Conservation (phyloP, 2,329 filamentous ascomycete genomes). For the Canariomyces notabilis region DNA sequence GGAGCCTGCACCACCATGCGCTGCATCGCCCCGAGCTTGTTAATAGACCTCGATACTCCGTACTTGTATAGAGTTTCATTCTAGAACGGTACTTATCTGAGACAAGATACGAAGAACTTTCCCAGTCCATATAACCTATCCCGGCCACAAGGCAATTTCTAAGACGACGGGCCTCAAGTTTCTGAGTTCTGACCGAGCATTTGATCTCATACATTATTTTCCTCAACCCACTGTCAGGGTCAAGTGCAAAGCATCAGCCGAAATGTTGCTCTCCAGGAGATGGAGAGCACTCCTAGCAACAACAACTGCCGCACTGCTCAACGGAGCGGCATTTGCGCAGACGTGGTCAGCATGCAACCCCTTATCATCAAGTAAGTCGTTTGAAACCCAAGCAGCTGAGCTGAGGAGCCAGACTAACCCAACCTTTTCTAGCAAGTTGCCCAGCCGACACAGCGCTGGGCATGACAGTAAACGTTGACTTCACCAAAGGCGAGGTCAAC, state of each 20-base stretch:
- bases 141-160: no score
- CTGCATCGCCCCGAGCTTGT: background rate
- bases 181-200: no score
- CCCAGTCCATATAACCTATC: no score
- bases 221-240: background rate
- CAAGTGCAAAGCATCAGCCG: background rate
- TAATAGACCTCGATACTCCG: no score
- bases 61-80: conserved; percentile 2
- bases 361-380: conserved; percentile 25
- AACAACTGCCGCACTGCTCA: conserved; percentile 19
- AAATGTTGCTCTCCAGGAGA: conserved; percentile 22
- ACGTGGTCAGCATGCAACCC: conserved; percentile 33
- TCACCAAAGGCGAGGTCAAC: conserved; percentile 70
- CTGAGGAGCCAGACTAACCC: conserved; percentile 16
- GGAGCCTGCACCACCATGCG: background rate
- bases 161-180: no score
- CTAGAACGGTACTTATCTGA: no score
- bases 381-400: background rate
- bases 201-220: no score
- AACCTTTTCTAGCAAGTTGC: conserved; percentile 49
- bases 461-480: conserved; percentile 77
- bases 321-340: conserved; percentile 26
- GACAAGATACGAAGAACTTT: no score
- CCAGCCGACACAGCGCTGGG: conserved; percentile 75
- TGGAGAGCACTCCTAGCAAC: conserved; percentile 19